Conservation (phyloP, 768 basidiomycete species). For the Russula abietina region DNA sequence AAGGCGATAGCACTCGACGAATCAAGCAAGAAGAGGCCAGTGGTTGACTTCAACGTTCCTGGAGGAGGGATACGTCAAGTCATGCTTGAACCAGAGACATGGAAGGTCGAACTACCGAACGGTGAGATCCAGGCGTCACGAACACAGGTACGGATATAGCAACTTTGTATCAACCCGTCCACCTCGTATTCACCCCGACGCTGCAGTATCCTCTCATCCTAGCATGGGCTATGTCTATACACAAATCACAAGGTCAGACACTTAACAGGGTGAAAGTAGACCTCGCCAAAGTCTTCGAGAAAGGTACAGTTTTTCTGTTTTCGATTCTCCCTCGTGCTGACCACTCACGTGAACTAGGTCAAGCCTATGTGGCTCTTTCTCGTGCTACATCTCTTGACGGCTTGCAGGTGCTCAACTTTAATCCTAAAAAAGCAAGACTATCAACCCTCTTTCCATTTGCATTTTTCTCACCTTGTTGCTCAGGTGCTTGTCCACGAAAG, state of each 20-base stretch:
- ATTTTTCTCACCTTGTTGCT: not conserved
- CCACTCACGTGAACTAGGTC: slow-evolving; percentile 43
- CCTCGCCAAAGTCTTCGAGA: slow-evolving; percentile 87
- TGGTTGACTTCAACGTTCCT: slow-evolving; percentile 71
- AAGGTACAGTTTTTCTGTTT: slow-evolving; percentile 43
- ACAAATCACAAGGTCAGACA: slow-evolving; percentile 97
- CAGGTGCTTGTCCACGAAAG: slow-evolving; percentile 33
- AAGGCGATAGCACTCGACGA: slow-evolving; percentile 11
- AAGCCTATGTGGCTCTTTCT: slow-evolving; percentile 88
- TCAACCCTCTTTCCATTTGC: not conserved
- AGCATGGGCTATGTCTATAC: slow-evolving; percentile 97
- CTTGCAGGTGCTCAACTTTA: slow-evolving; percentile 78
- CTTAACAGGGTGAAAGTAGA: slow-evolving; percentile 93
- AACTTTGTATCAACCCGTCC: not conserved
- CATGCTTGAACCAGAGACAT: slow-evolving; percentile 63
- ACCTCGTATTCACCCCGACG: not conserved
- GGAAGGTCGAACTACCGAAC: slow-evolving; percentile 84
- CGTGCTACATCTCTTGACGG: slow-evolving; percentile 84
- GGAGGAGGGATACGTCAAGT: slow-evolving; percentile 49
- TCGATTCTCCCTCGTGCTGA: not conserved
- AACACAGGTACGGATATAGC: slow-evolving; percentile 53
- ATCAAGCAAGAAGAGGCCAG: slow-evolving; percentile 42
- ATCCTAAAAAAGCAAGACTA: slow-evolving; percentile 55
- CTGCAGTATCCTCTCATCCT: slow-evolving; percentile 76
- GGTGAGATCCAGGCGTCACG: slow-evolving; percentile 79